A percentile compares a stretch with the other conserved stretches of the same genome.
Evolutionary conservation across 1,284 basidiomycete genomes (phyloP).

Genomic region (Cutaneotrichosporon mucoides): DNA sequence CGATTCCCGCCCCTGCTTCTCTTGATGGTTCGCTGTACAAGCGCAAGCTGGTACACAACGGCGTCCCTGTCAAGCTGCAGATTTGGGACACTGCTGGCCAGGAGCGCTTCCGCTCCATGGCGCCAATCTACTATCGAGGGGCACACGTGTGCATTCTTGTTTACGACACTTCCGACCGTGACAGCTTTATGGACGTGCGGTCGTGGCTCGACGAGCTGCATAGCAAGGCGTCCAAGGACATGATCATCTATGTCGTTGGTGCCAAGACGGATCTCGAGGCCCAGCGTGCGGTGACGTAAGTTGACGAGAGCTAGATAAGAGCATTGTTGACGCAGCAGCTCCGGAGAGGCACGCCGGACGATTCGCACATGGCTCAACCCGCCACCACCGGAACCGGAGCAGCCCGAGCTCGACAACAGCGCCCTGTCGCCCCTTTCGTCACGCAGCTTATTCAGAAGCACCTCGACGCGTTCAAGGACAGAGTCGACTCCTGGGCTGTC

Average conservation of each 20-base stretch:
- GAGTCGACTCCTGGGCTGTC: slow-evolving; percentile 7
- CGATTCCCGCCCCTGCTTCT: slow-evolving; percentile 74
- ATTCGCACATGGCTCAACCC: slow-evolving; percentile 38
- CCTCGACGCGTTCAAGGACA: slow-evolving; percentile 18
- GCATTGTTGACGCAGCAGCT: slow-evolving; percentile 17
- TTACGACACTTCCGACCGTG: slow-evolving; percentile 57
- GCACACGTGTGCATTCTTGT: slow-evolving; percentile 55
- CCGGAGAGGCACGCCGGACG: slow-evolving; percentile 32
- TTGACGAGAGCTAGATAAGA: too few species aligned
- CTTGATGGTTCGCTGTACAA: slow-evolving; percentile 93
- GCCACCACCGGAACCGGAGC: slow-evolving; percentile 17
- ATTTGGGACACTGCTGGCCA: slow-evolving; percentile 97
- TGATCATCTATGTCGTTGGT: slow-evolving; percentile 46
- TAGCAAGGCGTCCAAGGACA: slow-evolving; percentile 42
- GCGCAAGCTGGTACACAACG: slow-evolving; percentile 86
- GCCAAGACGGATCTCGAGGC: slow-evolving; percentile 41
- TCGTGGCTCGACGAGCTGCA: slow-evolving; percentile 77
- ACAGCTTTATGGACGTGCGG: slow-evolving; percentile 84
- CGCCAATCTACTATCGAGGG: slow-evolving; percentile 58
- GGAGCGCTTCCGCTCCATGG: slow-evolving; percentile 93
- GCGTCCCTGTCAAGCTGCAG: slow-evolving; percentile 72
- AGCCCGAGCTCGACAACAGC: background rate
- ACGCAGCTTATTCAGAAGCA: slow-evolving; percentile 31
- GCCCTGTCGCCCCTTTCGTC: background rate
- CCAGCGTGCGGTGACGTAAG: slow-evolving; percentile 36